A percentile compares a stretch with the other conserved stretches of the same genome.
These are phyloP conservation scores for Elsinoe ampelina DNA, from an alignment of 2,329 filamentous ascomycete genomes.

Conservation along the genomic window DNA sequence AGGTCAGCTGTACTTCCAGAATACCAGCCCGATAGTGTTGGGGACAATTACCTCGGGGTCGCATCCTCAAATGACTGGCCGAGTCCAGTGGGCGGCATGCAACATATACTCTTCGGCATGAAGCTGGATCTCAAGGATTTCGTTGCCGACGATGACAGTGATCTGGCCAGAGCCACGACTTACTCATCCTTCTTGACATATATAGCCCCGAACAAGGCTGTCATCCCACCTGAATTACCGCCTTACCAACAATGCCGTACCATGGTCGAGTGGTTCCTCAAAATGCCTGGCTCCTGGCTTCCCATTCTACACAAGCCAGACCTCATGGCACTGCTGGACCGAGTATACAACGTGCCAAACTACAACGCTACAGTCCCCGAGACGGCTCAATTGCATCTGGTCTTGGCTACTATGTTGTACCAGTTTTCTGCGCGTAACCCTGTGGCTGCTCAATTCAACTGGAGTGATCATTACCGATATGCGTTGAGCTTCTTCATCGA, in stretches of 20 bases:
- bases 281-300: conserved; percentile 60
- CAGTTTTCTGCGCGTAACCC: conserved; percentile 64
- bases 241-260: conserved; percentile 54
- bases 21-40: conserved; percentile 39
- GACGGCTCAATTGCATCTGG: conserved; percentile 64
- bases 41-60: conserved; percentile 59
- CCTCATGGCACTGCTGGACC: conserved; percentile 57
- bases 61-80: conserved; percentile 54
- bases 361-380: conserved; percentile 57
- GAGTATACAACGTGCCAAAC: conserved; percentile 59
- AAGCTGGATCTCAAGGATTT: conserved; percentile 71
- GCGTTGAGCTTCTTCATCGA: conserved; percentile 59
- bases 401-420: conserved; percentile 68
- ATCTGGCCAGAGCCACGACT: conserved; percentile 53
- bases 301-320: conserved; percentile 70
- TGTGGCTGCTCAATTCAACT: conserved; percentile 50
- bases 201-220: conserved; percentile 48
- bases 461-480: conserved; percentile 72
- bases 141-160: conserved; percentile 56
- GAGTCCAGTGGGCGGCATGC: conserved; percentile 66
- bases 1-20: conserved; percentile 30
- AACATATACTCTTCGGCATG: conserved; percentile 67
- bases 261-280: conserved; percentile 67
- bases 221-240: conserved; percentile 50
- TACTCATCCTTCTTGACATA: conserved; percentile 61